A percentile compares a stretch with the other conserved stretches of the same genome.
Conservation (phyloP, 2,329 filamentous ascomycete genomes). For the Penicillium sp. region DNA sequence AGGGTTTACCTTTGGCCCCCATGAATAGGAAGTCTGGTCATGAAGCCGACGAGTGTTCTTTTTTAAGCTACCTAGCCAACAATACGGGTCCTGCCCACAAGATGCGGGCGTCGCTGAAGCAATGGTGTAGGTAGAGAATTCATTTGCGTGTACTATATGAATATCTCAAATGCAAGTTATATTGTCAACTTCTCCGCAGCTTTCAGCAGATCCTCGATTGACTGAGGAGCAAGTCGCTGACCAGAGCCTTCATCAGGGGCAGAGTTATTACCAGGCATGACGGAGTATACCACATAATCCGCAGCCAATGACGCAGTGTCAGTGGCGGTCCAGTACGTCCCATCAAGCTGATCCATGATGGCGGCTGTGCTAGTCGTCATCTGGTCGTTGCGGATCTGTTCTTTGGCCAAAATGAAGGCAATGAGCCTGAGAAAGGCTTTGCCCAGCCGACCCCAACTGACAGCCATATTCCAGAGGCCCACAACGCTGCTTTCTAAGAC, state of each 20-base stretch:
- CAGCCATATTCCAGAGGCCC: slow-evolving; percentile 22
- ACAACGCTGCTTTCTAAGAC: slow-evolving; percentile 20
- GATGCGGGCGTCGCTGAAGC: no score
- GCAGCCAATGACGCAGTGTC: slow-evolving; percentile 17
- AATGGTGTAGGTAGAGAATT: no score
- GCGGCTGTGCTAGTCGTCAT: slow-evolving; percentile 13
- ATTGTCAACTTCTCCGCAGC: background rate
- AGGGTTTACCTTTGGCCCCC: no score
- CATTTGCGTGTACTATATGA: no score
- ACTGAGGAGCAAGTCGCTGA: background rate
- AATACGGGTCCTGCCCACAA: no score
- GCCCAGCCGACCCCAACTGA: slow-evolving; percentile 21
- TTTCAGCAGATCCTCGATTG: background rate
- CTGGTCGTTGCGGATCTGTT: slow-evolving; percentile 6
- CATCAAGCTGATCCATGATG: slow-evolving; percentile 14
- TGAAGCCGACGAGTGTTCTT: no score
- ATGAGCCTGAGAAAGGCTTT: slow-evolving; percentile 22
- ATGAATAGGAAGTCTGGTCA: no score
- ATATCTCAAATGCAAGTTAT: no score
- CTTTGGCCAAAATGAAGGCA: slow-evolving; percentile 14
- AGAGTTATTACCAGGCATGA: background rate
- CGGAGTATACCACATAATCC: slow-evolving; percentile 18
- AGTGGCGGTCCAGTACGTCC: slow-evolving; percentile 13
- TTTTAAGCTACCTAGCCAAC: no score
- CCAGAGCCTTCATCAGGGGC: background rate